Conservation (phyloP, 169 alveolate species). For the Cryptosporidium xiaoi region DNA sequence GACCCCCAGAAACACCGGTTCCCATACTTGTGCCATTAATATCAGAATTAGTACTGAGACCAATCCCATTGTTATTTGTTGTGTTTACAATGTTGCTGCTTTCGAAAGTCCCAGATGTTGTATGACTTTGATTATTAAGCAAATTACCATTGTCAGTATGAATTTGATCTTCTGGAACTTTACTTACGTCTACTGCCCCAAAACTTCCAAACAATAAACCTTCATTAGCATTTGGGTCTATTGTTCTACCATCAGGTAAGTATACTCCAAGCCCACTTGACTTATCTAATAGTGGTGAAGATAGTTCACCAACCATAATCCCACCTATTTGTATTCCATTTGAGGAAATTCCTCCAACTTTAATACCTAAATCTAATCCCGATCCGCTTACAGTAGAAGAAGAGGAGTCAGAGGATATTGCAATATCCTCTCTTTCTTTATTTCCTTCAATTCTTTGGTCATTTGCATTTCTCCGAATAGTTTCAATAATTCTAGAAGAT, state of each 20-base stretch:
- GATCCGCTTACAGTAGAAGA: not conserved
- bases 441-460: not conserved
- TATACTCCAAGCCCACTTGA: conserved; percentile 47
- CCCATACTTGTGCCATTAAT: not conserved
- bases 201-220: conserved; percentile 69
- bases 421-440: conserved; percentile 1
- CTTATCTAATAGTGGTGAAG: not conserved
- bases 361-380: conserved; percentile 60
- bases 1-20: conserved; percentile 3
- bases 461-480: not conserved
- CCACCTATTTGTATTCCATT: conserved; percentile 68
- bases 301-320: no score
- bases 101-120: no score
- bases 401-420: not conserved
- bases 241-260: conserved; percentile 74
- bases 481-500: not conserved
- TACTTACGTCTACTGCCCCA: conserved; percentile 71
- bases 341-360: conserved; percentile 56
- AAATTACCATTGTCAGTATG: not conserved
- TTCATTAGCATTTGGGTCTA: conserved; percentile 65
- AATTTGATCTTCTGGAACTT: conserved; percentile 20
- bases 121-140: conserved; percentile 9
- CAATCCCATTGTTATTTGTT: no score
- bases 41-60: no score
- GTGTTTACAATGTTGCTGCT: no score